A percentile compares a stretch with the other conserved stretches of the same genome.
Evolutionary conservation across 495 filamentous ascomycete species (phyloP).

Genomic region (Penicillium lividum): DNA sequence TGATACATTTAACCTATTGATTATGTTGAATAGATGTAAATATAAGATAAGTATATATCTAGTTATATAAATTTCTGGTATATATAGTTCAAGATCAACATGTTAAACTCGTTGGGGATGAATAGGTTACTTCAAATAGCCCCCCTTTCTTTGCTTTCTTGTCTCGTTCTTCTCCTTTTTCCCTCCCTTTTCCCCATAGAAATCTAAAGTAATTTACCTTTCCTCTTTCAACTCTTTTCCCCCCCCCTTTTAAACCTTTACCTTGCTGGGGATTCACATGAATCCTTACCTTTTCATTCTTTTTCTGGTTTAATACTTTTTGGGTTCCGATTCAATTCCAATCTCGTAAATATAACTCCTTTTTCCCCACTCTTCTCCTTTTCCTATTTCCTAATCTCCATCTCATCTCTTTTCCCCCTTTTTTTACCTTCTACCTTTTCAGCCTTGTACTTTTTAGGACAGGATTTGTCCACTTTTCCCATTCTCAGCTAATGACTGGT

Average conservation of each 20-base stretch:
- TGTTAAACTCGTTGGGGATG: background rate
- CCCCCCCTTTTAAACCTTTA: constrained; percentile 1
- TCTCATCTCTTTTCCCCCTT: constrained; percentile 19
- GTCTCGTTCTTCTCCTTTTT: constrained; percentile 20
- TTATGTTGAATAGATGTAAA: too few species aligned
- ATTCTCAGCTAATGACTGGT: constrained; percentile 30
- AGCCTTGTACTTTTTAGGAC: constrained; percentile 20
- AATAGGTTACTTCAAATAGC: background rate
- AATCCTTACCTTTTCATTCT: background rate
- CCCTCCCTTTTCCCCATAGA: background rate
- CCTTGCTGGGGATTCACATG: background rate
- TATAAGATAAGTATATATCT: too few species aligned
- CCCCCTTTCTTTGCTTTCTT: constrained; percentile 19
- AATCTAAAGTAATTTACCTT: background rate
- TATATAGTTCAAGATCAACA: background rate
- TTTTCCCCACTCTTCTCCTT: constrained; percentile 9
- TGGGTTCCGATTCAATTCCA: constrained; percentile 9
- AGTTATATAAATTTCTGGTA: background rate
- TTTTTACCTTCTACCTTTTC: constrained; percentile 34
- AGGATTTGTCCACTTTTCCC: constrained; percentile 24
- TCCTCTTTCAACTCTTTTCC: background rate
- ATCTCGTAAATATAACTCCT: constrained; percentile 3
- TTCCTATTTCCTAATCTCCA: background rate
- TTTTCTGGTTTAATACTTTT: background rate
- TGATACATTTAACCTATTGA: background rate